Evolutionary conservation across 1,284 basidiomycete genomes (phyloP).

Genomic region (Apiotrichum veenhuisii): DNA sequence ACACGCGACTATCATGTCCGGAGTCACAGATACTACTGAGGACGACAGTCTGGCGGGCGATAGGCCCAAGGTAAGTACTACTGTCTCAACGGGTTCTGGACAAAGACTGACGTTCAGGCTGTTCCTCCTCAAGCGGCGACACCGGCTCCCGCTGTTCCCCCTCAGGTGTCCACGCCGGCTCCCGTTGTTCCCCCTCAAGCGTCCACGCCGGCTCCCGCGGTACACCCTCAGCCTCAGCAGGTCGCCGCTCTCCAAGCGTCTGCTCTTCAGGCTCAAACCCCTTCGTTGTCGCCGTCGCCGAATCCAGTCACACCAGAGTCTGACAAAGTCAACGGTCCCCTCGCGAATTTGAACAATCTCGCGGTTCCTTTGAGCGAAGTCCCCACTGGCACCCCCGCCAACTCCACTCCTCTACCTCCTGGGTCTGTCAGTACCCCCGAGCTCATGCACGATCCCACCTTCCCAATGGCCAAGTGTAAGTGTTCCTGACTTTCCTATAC

Average conservation of each 20-base stretch:
- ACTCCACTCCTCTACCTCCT: conserved; percentile 6
- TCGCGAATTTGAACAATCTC: conserved; percentile 15
- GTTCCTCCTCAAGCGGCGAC: background rate
- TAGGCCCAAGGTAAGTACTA: conserved; percentile 15
- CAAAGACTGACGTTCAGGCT: background rate
- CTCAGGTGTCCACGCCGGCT: too few species aligned
- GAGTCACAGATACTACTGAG: conserved; percentile 24
- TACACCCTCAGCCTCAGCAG: too few species aligned
- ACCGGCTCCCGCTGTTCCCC: background rate
- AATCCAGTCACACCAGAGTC: conserved; percentile 25
- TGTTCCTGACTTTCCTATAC: background rate
- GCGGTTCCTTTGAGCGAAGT: conserved; percentile 7
- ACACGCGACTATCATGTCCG: background rate
- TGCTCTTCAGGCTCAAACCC: conserved; percentile 5
- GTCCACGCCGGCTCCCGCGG: background rate
- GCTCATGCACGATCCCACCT: conserved; percentile 26
- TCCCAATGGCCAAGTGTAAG: conserved; percentile 40
- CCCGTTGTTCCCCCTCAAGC: too few species aligned
- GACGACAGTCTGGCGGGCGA: conserved; percentile 27
- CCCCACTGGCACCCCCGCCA: conserved; percentile 7
- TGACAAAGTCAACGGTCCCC: conserved; percentile 11
- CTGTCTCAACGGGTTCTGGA: background rate
- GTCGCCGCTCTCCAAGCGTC: conserved; percentile 12
- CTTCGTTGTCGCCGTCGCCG: conserved; percentile 18
- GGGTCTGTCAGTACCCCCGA: conserved; percentile 13